Percentiles rank a stretch among this genome's conserved stretches.
phyloP scores from a whole-genome alignment of 805 yeast genomes.

The Dipodascopsis tothii region DNA sequence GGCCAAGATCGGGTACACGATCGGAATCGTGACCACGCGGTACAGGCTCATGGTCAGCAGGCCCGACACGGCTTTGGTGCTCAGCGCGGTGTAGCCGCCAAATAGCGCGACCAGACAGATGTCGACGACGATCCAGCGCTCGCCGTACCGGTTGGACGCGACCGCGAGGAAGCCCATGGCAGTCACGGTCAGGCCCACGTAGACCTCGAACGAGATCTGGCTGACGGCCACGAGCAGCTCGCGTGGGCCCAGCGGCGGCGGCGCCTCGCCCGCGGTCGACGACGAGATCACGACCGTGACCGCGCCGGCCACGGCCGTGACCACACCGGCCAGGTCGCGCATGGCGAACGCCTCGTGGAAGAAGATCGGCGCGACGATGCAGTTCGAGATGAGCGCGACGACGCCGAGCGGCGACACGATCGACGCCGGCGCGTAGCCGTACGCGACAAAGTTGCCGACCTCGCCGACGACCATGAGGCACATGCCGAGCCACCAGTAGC shows the following conservation, averaged over 20 bases:
- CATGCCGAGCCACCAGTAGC: slow-evolving; percentile 39
- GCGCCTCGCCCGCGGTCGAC: slow-evolving; percentile 22
- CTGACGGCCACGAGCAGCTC: slow-evolving; percentile 27
- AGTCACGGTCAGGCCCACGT: slow-evolving; percentile 26
- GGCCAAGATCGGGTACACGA: slow-evolving; percentile 31
- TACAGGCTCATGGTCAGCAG: slow-evolving; percentile 25
- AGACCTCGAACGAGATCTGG: slow-evolving; percentile 28
- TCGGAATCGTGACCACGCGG: slow-evolving; percentile 26
- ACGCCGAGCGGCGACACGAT: slow-evolving; percentile 46
- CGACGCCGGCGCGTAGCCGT: slow-evolving; percentile 43
- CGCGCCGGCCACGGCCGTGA: slow-evolving; percentile 39
- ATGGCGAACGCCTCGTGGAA: slow-evolving; percentile 36
- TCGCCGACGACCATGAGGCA: slow-evolving; percentile 41
- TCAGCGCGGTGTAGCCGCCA: slow-evolving; percentile 44
- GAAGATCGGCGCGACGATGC: slow-evolving; percentile 42
- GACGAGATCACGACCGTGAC: slow-evolving; percentile 37
- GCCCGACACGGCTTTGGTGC: slow-evolving; percentile 38
- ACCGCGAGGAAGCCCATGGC: slow-evolving; percentile 19
- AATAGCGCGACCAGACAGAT: slow-evolving; percentile 36
- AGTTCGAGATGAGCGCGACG: slow-evolving; percentile 42
- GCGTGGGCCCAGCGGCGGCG: slow-evolving; percentile 15
- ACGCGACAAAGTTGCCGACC: slow-evolving; percentile 42
- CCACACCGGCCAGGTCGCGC: slow-evolving; percentile 37
- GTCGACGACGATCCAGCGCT: slow-evolving; percentile 29
- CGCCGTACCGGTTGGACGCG: slow-evolving; percentile 11